Base-by-base conservation (phyloP, 2,329 filamentous ascomycete genomes). In the Trichoderma koningiopsis region DNA sequence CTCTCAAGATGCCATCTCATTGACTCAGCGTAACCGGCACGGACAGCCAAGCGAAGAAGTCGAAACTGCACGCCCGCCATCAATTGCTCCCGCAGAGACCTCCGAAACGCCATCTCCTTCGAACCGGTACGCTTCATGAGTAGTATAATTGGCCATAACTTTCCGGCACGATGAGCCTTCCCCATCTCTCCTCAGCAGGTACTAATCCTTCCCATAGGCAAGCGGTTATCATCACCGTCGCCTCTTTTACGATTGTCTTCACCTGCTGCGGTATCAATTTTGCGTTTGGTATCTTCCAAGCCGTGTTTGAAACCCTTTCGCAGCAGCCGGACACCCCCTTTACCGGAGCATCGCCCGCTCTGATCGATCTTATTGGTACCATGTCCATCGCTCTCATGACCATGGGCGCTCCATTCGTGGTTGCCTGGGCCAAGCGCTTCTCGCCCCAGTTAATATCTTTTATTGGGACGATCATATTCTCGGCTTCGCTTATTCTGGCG, bases 51-150 rank as follows among this genome's bases (percentile, higher is more conserved):
- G 37, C 47, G 62, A 40, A 56, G 52, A 57, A 65, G 62, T 24
- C 33, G 62, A 65, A 57, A 5, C 53, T 2, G 62, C 62, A 63
- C 37, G 11, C 19, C 8, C 49, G 6, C 13, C 52, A 24, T 16
- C 52, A 13, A 57, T n/a, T 19, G 5, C 29, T 29, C 19, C 35
- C 27, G 37, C 35, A 33, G 62, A 57, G 40, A 27, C 35, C 27
- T 19, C 27, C 62, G 13, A 33, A 4, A 47, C 35, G 13, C 35
- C 40, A 33, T 5, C 3, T 27, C 57, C 62, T 27, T 65, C 62
- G 53, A 65, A 65, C 19, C 62, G 62, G 62, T 65, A 65, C 57
- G 62, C 62, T 57, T 65, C 52, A 47, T 57, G 62, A 57, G 35
- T 47, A 35, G 33, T 57, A 37, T 27, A 29, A 24, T 47, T 57